A percentile compares a stretch with the other conserved stretches of the same genome.
These are phyloP conservation scores for Claviceps africana DNA, from an alignment of 2,329 filamentous ascomycete genomes.

Conservation along the genomic window DNA sequence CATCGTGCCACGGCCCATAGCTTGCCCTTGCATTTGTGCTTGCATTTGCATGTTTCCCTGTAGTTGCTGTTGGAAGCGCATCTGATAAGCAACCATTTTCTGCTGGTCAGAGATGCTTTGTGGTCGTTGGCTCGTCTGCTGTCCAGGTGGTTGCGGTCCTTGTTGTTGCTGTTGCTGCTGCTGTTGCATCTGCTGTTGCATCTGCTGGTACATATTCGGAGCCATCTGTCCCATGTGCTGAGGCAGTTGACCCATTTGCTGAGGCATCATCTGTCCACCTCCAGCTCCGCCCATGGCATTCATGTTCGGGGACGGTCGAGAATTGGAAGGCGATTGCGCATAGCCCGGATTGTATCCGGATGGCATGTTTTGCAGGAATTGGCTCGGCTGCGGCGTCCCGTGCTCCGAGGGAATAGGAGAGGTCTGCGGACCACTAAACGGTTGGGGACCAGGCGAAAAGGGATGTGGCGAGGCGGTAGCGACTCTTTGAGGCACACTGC, in stretches of 20 bases:
- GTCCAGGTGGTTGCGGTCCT: constrained; percentile 48
- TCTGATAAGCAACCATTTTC: constrained; percentile 64
- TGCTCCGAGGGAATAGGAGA: constrained; percentile 69
- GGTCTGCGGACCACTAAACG: constrained; percentile 51
- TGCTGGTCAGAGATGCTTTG: constrained; percentile 46
- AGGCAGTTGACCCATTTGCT: constrained; percentile 34
- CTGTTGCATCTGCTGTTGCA: constrained; percentile 27
- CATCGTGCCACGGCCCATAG: constrained; percentile 36
- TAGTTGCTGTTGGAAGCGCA: constrained; percentile 67
- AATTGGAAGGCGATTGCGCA: constrained; percentile 40
- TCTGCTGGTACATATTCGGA: constrained; percentile 26
- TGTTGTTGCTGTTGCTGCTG: background rate
- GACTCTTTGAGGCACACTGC: constrained; percentile 64
- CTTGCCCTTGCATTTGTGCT: constrained; percentile 36
- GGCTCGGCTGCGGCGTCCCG: constrained; percentile 58
- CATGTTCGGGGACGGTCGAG: constrained; percentile 40
- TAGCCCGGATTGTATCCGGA: constrained; percentile 47
- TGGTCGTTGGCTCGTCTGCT: constrained; percentile 34
- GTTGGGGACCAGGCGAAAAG: constrained; percentile 64
- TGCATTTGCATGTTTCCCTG: constrained; percentile 39
- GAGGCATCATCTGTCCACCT: constrained; percentile 38
- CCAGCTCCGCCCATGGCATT: constrained; percentile 27
- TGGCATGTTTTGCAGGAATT: constrained; percentile 50
- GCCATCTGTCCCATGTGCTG: constrained; percentile 32
- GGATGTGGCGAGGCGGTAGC: constrained; percentile 86